Base-by-base conservation (phyloP, 2,329 filamentous ascomycete genomes). In the Leptographium flavum region DNA sequence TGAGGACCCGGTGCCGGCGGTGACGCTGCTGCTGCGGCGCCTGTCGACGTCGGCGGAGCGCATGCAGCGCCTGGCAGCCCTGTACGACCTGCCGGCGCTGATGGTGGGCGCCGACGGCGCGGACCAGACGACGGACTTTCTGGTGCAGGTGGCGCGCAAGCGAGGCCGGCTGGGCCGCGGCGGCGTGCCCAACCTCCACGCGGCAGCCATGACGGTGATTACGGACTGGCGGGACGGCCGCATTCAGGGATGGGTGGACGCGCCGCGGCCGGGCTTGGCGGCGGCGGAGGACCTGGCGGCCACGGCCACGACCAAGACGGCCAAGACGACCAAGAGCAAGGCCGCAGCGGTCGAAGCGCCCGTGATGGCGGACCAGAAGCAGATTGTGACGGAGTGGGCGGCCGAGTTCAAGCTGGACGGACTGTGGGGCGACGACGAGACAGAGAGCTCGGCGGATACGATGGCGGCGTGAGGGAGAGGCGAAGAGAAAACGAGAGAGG, bases 141-240 rank as follows among this genome's bases (percentile, higher is more conserved):
- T 98, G 31, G 79, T 96, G 45, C 90, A 98, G 61, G 90, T 98
- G 13, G 92, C 92, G 5, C 77, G 92, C 56, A 95, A 94, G 70
- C 76, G 92, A 49, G 92, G 92, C 44, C 73, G 92, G 47, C 71
- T 98, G 15, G 87, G 90, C 42, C 82, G 83, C 54, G 88, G 90
- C 19, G 92, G 92, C 50, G 74, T 96, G 15, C 92, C 92, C 37
- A 98, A 96, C 63, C 63, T 96, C 48, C 72, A 79, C 53, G 80
- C 83, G 45, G 90, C 92, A 8, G 92, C 90, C 51, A 90, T 92
- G 74, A 83, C 86, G 1, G 88, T 98, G 46, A 79, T 98, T 47
- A 92, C 80, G n/a, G 92, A 98, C 67, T 94, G 92, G 86, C 77
- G 92, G 54, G 90, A 96, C 60, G 90, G 88, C 23, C 78, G 92